Evolutionary conservation across 1,284 basidiomycete genomes (phyloP), one percentile per base, ranked within the genome.

Genomic region (Cryptococcus sp.): DNA sequence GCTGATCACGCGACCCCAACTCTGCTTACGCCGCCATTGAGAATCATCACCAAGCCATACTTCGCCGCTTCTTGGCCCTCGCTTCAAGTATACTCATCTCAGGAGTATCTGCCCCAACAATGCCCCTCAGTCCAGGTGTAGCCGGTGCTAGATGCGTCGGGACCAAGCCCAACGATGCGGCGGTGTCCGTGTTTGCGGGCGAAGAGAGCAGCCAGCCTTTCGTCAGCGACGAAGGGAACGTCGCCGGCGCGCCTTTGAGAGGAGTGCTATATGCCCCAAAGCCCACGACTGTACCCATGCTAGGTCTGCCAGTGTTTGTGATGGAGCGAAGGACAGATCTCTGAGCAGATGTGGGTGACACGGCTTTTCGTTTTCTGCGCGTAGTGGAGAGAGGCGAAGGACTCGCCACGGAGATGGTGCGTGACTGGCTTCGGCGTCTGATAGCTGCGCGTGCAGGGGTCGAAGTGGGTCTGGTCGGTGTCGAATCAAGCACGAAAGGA

Each of bases 131-230:
- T 5, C 62, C 62, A 11, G 62, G 62, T 6, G 62, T 64, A 17
- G 57, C 50, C 0, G 62, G 62, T 19, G 54, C 56, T 7, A 58
- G 50, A 54, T 64, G 62, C 16, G 62, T 64, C 10, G 62, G 62
- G 3, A 53, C 62, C 38, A 64, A n/a, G 1, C 62, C 62, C 38
- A 64, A 39, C 10, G 40, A 38, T 23, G 57, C 57, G 5, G 59
- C 62, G 3, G 56, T 49, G 27, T 64, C 62, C 4, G 50, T 52
- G 22, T 52, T 55, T 27, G 45, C 50, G 3, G 62, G 62, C 16
- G 59, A 61, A 27, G 58, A 60, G 43, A 64, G 52, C 6, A 64
- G 38, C 60, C 60, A 64, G 17, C 54, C 47, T 40, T 47, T 47
- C 5, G 56, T 57, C 5, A 58, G 23, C 4, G 59, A 58, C 27